Conservation (phyloP, 441 rosid genomes). For the Erodium chrysanthum region DNA sequence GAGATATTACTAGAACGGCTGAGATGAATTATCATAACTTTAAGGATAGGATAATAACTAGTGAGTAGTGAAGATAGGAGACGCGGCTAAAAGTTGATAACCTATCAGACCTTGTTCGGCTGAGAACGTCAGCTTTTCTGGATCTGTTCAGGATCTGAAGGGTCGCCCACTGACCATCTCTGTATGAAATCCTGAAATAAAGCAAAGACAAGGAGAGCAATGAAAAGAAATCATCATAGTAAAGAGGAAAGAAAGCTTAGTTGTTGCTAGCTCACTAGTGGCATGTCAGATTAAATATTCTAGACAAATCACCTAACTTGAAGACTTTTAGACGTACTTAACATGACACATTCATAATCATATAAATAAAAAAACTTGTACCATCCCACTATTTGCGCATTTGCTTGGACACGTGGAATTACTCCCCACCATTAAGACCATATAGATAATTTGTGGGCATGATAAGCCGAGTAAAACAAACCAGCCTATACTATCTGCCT, state of each 20-base stretch:
- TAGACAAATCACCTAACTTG: background rate
- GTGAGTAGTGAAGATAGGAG: background rate
- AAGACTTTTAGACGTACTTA: background rate
- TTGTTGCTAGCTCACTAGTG: background rate
- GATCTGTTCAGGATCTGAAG: slow-evolving; percentile 32
- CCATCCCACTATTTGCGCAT: background rate
- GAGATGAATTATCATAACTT: too few species aligned
- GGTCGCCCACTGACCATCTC: slow-evolving; percentile 25
- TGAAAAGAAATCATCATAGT: background rate
- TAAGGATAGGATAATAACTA: too few species aligned
- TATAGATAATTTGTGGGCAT: background rate
- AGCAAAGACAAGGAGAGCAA: background rate
- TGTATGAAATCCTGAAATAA: background rate
- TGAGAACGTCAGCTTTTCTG: slow-evolving; percentile 21
- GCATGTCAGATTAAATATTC: background rate
- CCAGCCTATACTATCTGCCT: too few species aligned
- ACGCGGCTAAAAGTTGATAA: background rate
- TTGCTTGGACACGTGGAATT: background rate
- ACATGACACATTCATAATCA: background rate
- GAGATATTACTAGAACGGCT: background rate
- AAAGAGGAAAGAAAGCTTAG: background rate
- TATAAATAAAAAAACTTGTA: background rate
- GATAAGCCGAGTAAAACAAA: too few species aligned
- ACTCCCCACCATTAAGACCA: background rate
- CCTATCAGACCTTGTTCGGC: slow-evolving; percentile 10